Evolutionary conservation across 108 stramenopile genomes (phyloP), one percentile per base, ranked within the genome.

Genomic region (Nitzschia sp.): DNA sequence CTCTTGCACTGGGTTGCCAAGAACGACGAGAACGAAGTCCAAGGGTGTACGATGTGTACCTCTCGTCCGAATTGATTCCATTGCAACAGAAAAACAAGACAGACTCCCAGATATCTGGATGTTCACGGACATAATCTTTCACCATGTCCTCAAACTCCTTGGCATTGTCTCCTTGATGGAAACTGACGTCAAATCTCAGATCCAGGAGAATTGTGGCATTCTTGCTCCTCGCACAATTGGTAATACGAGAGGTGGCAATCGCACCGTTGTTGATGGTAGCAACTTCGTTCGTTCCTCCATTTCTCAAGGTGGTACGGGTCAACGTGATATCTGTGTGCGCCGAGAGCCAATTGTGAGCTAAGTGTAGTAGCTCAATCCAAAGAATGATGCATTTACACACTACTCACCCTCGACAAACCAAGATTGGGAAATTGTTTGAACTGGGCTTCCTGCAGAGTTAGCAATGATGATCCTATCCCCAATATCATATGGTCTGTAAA

Each of bases 401-500:
- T 34, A 69, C 78, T 43, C 68, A 76, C 87, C 88, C 66, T 90
- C 91, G n/a, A 92, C 91, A 71, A 90, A 71, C 91, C 91, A 92
- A 21, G 82, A 76, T 17, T 78, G 68, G 22, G 10, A 76, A 62
- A 60, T 63, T 56, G 51, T 72, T 43, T 54, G 61, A 51, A 29
- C 42, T 37, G 52, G 58, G 52, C 50, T 62, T 0, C 57, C 81
- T 21, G 64, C 57, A 3, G 74, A 41, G 37, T 80, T 71, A 14
- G 62, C 39, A 65, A 93, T 88, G 7, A 83, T 76, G 54, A 93
- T 93, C 53, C 92, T 62, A 69, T 93, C 92, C 3, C 92, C 92
- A 40, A 93, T 79, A 57, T 90, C 92, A 52, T 78, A 93, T 17
- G 92, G 92, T 54, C 86, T 86, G n/a, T 56, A 29, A 24, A 17